Evolutionary conservation across 768 basidiomycete species (phyloP).

Genomic region (Rhizopogon vinicolor): DNA sequence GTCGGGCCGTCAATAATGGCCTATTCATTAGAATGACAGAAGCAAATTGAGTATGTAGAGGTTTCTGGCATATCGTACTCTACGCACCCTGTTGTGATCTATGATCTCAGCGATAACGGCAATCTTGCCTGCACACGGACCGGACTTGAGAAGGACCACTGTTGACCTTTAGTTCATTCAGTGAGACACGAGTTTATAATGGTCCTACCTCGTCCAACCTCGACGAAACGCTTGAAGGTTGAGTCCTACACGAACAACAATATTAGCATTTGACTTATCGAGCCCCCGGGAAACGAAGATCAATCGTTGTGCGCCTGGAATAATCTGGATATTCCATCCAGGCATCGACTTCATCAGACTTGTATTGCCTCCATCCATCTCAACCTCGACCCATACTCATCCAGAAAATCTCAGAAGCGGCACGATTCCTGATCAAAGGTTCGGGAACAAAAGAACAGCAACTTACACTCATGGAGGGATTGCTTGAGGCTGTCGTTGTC

Average conservation of each 20-base stretch:
- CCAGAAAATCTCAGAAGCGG: not conserved
- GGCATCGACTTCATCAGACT: not conserved
- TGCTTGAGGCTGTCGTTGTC: not conserved
- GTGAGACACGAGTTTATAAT: not conserved
- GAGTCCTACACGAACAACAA: slow-evolving; percentile 46
- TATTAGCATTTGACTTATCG: not conserved
- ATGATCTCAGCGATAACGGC: slow-evolving; percentile 97
- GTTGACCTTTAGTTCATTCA: not conserved
- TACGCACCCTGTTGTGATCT: slow-evolving; percentile 93
- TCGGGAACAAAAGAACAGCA: not conserved
- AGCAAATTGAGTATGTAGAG: not conserved
- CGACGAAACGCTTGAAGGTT: slow-evolving; percentile 95
- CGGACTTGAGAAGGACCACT: slow-evolving; percentile 91
- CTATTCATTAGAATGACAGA: slow-evolving; percentile 34
- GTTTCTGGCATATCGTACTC: not conserved
- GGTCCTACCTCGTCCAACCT: slow-evolving; percentile 87
- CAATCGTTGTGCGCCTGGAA: not conserved
- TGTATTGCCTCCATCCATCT: not conserved
- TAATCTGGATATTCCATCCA: not conserved
- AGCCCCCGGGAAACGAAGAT: not conserved
- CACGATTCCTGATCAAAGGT: not conserved
- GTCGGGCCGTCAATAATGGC: slow-evolving; percentile 94
- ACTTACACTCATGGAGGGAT: not conserved
- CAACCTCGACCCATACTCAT: not conserved
- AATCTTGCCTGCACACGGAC: slow-evolving; percentile 82